Evolutionary conservation across 345 rosid species (phyloP).

Genomic region (Populus davidiana): DNA sequence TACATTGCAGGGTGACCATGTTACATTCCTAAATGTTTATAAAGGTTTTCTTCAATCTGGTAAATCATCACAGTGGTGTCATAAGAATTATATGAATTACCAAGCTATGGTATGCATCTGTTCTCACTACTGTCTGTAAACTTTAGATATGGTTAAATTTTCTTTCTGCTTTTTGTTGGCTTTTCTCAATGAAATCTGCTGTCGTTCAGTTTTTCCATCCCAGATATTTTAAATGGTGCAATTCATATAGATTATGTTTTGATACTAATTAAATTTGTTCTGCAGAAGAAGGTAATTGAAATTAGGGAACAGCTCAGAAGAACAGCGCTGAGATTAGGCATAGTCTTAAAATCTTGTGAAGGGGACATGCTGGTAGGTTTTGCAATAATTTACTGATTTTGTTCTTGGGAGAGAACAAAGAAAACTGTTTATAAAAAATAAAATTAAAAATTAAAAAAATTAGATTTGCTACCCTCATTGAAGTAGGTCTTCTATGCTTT

Average conservation of each 20-base stretch:
- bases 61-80: conserved; percentile 81
- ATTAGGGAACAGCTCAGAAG: conserved; percentile 78
- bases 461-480: too few relatives aligned
- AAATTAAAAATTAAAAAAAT: too few relatives aligned
- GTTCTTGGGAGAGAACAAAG: too few relatives aligned
- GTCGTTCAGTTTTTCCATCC: conserved; percentile 1
- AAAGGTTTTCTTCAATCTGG: conserved; percentile 87
- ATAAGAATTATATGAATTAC: conserved; percentile 72
- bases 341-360: conserved; percentile 72
- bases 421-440: too few relatives aligned
- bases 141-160: conserved; percentile 3
- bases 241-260: not conserved
- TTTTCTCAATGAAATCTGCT: not conserved
- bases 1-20: conserved; percentile 80
- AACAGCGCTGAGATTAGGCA: conserved; percentile 72
- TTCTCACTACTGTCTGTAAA: conserved; percentile 7
- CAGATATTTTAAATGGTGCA: conserved; percentile 1
- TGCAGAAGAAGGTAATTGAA: conserved; percentile 76
- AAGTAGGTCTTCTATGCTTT: not conserved
- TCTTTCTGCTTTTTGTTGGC: not conserved
- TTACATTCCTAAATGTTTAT: conserved; percentile 82
- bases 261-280: conserved; percentile 1
- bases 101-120: conserved; percentile 69
- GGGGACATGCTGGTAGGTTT: conserved; percentile 53
- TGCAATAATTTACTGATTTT: not conserved